phyloP scores from a whole-genome alignment of 2,329 filamentous ascomycete species.

The Aureobasidium subglaciale region DNA sequence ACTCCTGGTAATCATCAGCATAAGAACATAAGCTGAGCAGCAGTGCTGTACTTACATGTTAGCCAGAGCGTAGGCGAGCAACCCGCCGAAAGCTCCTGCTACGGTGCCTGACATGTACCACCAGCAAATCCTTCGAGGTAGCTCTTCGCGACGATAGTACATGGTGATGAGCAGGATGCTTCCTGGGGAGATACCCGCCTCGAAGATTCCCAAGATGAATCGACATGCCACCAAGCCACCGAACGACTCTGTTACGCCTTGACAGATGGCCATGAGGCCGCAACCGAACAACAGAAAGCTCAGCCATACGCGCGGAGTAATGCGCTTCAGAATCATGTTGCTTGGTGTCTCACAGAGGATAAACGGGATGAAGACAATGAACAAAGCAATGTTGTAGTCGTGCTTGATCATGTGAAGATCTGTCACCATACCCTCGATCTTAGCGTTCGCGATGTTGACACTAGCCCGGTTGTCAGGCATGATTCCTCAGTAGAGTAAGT shows the following conservation, averaged over 20 bases:
- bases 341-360: conserved; percentile 27
- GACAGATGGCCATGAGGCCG: conserved; percentile 16
- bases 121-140: conserved; percentile 34
- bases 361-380: conserved; percentile 32
- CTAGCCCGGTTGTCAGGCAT: conserved; percentile 19
- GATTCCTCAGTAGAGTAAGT: background rate
- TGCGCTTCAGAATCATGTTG: conserved; percentile 30
- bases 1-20: background rate
- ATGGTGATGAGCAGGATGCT: conserved; percentile 31
- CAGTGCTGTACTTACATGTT: conserved; percentile 25
- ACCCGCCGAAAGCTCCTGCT: conserved; percentile 36
- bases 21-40: background rate
- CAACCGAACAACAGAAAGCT: conserved; percentile 16
- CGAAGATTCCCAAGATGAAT: conserved; percentile 31
- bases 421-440: conserved; percentile 36
- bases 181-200: conserved; percentile 32
- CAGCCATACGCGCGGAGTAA: conserved; percentile 30
- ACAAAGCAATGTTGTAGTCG: conserved; percentile 33
- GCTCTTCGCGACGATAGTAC: conserved; percentile 39
- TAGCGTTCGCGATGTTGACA: conserved; percentile 36
- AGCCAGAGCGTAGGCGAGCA: conserved; percentile 33
- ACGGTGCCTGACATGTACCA: conserved; percentile 38
- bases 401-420: conserved; percentile 33
- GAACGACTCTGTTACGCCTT: conserved; percentile 29
- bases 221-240: conserved; percentile 29